phyloP scores from a whole-genome alignment of 1,284 basidiomycete species.

The Ganoderma sp. region DNA sequence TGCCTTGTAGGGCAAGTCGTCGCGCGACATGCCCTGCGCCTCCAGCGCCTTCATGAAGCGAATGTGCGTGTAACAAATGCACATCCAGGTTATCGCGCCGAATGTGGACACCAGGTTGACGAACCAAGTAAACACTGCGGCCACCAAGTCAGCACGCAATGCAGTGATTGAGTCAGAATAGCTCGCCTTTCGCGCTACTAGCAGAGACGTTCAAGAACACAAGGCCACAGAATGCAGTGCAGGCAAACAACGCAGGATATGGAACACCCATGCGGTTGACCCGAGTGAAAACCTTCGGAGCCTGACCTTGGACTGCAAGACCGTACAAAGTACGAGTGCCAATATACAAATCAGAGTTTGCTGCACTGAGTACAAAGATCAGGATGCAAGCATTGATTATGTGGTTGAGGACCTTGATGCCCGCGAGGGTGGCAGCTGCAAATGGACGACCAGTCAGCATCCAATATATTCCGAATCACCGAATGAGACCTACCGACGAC shows the following conservation, averaged over 20 bases:
- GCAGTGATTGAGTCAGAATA: background rate
- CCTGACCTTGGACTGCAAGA: conserved; percentile 70
- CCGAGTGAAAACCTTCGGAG: conserved; percentile 63
- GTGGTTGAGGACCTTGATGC: conserved; percentile 66
- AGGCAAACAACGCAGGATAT: conserved; percentile 52
- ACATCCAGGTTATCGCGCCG: conserved; percentile 78
- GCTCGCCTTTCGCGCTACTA: conserved; percentile 56
- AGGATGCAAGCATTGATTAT: conserved; percentile 80
- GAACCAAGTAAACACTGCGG: conserved; percentile 72
- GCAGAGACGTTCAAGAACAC: conserved; percentile 67
- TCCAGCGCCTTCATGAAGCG: conserved; percentile 75
- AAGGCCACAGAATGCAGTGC: conserved; percentile 59
- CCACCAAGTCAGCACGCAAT: conserved; percentile 27
- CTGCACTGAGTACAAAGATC: conserved; percentile 76
- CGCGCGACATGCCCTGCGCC: conserved; percentile 67
- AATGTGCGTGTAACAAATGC: conserved; percentile 61
- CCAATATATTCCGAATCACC: conserved; percentile 40
- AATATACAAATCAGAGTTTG: conserved; percentile 71
- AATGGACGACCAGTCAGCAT: conserved; percentile 30
- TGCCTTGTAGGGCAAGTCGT: conserved; percentile 71
- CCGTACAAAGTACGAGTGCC: conserved; percentile 70
- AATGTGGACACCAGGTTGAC: conserved; percentile 65
- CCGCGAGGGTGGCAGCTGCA: conserved; percentile 54
- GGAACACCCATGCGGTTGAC: conserved; percentile 50
- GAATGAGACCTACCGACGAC: conserved; percentile 61